Conservation (phyloP, 2,329 filamentous ascomycete species). For the Beauveria sp. region DNA sequence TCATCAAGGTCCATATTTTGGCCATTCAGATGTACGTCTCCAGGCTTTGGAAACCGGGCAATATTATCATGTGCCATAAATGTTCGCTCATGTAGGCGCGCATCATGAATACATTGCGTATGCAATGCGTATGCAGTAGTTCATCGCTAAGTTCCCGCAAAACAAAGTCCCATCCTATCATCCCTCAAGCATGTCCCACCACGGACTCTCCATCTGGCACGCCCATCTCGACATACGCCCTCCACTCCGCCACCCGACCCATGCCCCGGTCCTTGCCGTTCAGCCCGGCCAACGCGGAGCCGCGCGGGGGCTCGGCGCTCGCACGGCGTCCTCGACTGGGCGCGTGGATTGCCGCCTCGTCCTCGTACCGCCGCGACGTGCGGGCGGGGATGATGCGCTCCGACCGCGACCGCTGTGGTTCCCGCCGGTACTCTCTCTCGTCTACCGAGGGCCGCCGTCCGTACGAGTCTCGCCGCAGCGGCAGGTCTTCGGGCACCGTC, state of each 20-base stretch:
- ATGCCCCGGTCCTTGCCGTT: conserved; percentile 36
- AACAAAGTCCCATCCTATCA: background rate
- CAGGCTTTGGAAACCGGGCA: background rate
- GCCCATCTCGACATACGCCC: conserved; percentile 38
- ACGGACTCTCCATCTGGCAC: conserved; percentile 26
- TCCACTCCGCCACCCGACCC: conserved; percentile 43
- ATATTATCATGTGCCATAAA: background rate
- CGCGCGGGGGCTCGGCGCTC: conserved; percentile 23
- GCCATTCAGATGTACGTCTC: background rate
- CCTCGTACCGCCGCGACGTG: conserved; percentile 21
- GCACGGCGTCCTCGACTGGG: conserved; percentile 21
- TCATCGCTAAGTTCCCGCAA: background rate
- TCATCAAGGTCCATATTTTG: background rate
- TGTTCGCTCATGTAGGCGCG: background rate
- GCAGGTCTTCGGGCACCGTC: background rate
- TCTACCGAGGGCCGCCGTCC: background rate
- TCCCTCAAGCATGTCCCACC: conserved; percentile 8
- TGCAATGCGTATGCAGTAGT: background rate
- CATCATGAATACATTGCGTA: background rate
- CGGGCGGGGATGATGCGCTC: conserved; percentile 7
- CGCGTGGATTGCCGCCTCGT: conserved; percentile 23
- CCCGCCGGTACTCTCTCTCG: background rate
- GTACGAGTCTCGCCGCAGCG: background rate
- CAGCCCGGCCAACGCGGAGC: conserved; percentile 41
- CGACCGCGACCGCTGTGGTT: conserved; percentile 2